Conservation (phyloP, 305 asterid genomes). For the Monarda citriodora region DNA sequence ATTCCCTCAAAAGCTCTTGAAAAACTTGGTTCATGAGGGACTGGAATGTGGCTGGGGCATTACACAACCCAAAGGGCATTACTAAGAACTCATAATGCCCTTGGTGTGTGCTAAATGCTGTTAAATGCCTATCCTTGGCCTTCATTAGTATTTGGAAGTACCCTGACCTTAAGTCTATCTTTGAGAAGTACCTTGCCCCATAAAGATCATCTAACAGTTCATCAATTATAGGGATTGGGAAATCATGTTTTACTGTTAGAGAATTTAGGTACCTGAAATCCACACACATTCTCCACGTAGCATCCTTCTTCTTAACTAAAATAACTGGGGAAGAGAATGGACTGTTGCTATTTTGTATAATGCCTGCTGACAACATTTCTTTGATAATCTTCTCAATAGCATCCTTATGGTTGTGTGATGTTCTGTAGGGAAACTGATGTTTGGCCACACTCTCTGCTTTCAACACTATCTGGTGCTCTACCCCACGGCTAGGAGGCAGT, state of each 20-base stretch:
- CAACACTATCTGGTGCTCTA: too few relatives aligned
- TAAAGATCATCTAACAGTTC: not conserved
- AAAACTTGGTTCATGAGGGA: too few relatives aligned
- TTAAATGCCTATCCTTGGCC: not conserved
- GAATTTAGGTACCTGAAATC: not conserved
- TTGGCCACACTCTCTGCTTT: not conserved
- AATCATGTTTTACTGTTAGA: not conserved
- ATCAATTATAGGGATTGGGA: not conserved
- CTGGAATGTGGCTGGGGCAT: too few relatives aligned
- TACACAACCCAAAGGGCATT: too few relatives aligned
- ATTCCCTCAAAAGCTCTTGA: too few relatives aligned
- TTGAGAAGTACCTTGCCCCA: not conserved
- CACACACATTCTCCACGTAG: too few relatives aligned
- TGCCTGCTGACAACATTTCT: not conserved
- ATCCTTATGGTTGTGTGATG: not conserved
- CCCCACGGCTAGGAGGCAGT: too few relatives aligned
- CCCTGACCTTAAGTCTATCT: not conserved
- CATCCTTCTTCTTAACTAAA: not conserved
- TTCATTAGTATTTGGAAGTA: not conserved
- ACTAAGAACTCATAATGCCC: not conserved
- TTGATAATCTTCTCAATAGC: not conserved
- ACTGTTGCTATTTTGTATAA: not conserved
- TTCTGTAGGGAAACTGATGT: too few relatives aligned
- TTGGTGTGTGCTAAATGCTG: not conserved
- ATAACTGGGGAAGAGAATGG: not conserved